Evolutionary conservation across 179 eudicot genomes (phyloP).

Genomic region (Gypsophila paniculata): DNA sequence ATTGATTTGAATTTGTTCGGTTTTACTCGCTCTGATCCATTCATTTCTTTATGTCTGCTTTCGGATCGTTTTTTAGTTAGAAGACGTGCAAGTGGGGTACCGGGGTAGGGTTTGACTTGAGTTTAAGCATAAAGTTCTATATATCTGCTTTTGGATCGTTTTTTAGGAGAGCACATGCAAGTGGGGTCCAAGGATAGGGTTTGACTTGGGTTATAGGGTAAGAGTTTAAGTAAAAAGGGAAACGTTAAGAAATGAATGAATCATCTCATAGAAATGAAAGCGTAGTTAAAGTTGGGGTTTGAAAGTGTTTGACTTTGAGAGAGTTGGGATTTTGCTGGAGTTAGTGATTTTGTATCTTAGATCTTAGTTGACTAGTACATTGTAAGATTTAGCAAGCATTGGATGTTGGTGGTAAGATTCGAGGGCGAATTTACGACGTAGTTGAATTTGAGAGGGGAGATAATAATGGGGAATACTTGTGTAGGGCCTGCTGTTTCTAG

Average conservation of each 20-base stretch:
- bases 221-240: too few relatives aligned
- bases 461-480: constrained; percentile 61
- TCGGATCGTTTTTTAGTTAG: too few relatives aligned
- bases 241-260: too few relatives aligned
- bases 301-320: constrained; percentile 30
- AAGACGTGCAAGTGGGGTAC: too few relatives aligned
- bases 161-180: too few relatives aligned
- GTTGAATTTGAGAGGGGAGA: constrained; percentile 16
- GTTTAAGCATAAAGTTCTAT: too few relatives aligned
- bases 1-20: constrained; percentile 15
- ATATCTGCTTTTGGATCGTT: too few relatives aligned
- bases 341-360: constrained; percentile 22
- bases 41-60: too few relatives aligned
- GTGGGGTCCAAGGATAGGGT: too few relatives aligned
- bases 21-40: too few relatives aligned
- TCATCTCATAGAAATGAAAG: too few relatives aligned
- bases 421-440: constrained; percentile 19
- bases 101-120: not conserved
- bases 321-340: not conserved
- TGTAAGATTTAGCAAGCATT: constrained; percentile 16
- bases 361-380: constrained; percentile 13
- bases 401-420: constrained; percentile 26
- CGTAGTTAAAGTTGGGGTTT: constrained; percentile 16
- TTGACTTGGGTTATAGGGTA: too few relatives aligned
- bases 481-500: constrained; percentile 64